These are phyloP conservation scores for Zizania latifolia DNA, from an alignment of 176 grass and related monocot genomes.

Conservation along the genomic window DNA sequence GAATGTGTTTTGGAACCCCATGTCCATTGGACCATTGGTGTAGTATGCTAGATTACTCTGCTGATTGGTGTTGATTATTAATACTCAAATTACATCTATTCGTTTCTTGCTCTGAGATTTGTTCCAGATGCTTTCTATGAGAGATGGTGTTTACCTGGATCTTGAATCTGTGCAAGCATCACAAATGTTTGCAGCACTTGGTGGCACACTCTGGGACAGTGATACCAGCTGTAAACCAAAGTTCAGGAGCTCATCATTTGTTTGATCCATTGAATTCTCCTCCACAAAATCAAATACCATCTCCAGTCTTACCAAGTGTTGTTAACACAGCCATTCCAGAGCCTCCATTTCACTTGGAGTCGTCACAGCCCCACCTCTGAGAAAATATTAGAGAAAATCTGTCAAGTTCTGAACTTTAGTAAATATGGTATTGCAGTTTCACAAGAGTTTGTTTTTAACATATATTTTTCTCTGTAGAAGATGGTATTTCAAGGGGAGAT, in stretches of 20 bases:
- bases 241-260: constrained; percentile 48
- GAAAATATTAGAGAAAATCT: constrained; percentile 36
- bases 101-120: neutral
- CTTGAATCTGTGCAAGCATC: constrained; percentile 68
- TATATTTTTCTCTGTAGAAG: constrained; percentile 36
- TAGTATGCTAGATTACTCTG: constrained; percentile 3
- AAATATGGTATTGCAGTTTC: constrained; percentile 6
- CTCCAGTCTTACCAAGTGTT: constrained; percentile 35
- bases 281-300: constrained; percentile 39
- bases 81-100: neutral
- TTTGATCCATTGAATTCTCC: constrained; percentile 40
- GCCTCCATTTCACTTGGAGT: constrained; percentile 35
- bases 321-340: constrained; percentile 42
- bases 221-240: constrained; percentile 51
- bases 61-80: neutral
- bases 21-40: neutral
- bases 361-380: constrained; percentile 51
- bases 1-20: neutral
- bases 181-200: constrained; percentile 65
- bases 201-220: constrained; percentile 38
- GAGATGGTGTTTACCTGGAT: constrained; percentile 83
- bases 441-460: neutral
- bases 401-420: neutral
- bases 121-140: constrained; percentile 83
- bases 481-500: constrained; percentile 54